Conservation (phyloP, 2,329 filamentous ascomycete species). For the Hymenoscyphus repandus region DNA sequence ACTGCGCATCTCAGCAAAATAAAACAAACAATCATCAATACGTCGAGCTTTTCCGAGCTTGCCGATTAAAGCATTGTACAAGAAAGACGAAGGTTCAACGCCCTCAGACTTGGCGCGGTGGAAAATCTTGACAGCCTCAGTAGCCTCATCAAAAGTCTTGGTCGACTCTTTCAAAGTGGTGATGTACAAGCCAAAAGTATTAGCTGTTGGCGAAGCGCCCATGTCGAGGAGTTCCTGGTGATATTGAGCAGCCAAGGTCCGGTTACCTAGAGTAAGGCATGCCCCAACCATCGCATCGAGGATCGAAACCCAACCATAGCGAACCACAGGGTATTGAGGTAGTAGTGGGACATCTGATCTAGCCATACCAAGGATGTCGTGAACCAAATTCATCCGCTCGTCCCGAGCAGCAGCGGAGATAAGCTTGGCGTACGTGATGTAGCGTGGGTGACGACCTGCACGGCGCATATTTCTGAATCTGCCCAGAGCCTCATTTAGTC, state of each 20-base stretch:
- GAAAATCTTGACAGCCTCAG: constrained; percentile 96
- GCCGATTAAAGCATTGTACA: constrained; percentile 97
- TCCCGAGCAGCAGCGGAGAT: constrained; percentile 86
- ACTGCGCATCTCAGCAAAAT: constrained; percentile 95
- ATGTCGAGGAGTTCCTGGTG: constrained; percentile 90
- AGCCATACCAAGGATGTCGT: constrained; percentile 86
- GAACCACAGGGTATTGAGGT: constrained; percentile 77
- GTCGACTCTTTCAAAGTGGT: constrained; percentile 97
- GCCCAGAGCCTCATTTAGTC: constrained; percentile 73
- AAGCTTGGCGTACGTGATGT: constrained; percentile 95
- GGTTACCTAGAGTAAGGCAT: constrained; percentile 77
- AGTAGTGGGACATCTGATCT: constrained; percentile 82
- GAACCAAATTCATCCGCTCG: constrained; percentile 72
- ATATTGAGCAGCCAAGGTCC: constrained; percentile 74
- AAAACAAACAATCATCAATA: constrained; percentile 96
- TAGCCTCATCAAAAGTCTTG: constrained; percentile 96
- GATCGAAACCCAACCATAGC: constrained; percentile 95
- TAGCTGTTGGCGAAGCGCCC: constrained; percentile 86
- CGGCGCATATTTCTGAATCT: constrained; percentile 92
- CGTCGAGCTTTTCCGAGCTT: constrained; percentile 97
- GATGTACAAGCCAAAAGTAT: constrained; percentile 98
- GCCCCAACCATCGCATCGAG: constrained; percentile 95
- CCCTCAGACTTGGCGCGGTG: constrained; percentile 88
- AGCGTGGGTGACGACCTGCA: constrained; percentile 83
- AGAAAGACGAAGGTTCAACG: constrained; percentile 90